phyloP scores from a whole-genome alignment of 495 filamentous ascomycete species.

The Bryoglossum gracile region DNA sequence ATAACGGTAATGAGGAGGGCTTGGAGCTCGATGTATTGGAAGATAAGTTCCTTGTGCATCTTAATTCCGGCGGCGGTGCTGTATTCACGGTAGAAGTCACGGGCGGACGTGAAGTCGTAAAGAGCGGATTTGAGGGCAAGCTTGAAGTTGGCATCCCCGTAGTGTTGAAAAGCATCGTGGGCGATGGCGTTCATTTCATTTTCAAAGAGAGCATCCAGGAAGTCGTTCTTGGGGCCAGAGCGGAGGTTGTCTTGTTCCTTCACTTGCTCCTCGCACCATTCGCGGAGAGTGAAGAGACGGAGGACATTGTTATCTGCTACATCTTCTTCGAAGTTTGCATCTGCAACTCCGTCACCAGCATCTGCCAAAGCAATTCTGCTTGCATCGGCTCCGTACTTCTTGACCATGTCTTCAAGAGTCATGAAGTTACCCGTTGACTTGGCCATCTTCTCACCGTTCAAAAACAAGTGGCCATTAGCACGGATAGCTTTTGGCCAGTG shows the following conservation, averaged over 20 bases:
- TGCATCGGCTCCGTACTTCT: conserved; percentile 93
- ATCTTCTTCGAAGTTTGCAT: conserved; percentile 95
- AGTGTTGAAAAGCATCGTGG: conserved; percentile 64
- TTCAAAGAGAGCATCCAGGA: conserved; percentile 85
- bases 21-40: conserved; percentile 81
- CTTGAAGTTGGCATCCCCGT: conserved; percentile 78
- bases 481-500: conserved; percentile 82
- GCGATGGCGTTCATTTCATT: conserved; percentile 90
- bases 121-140: conserved; percentile 81
- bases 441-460: conserved; percentile 96
- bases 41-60: conserved; percentile 72
- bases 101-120: conserved; percentile 80
- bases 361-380: conserved; percentile 88
- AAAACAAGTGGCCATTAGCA: conserved; percentile 83
- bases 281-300: conserved; percentile 73
- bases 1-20: conserved; percentile 70
- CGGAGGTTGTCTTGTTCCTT: conserved; percentile 63
- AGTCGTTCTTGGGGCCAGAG: conserved; percentile 61
- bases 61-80: conserved; percentile 63
- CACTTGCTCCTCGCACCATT: conserved; percentile 84
- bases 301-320: conserved; percentile 89
- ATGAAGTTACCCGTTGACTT: conserved; percentile 96
- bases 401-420: conserved; percentile 75
- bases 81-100: conserved; percentile 86
- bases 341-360: conserved; percentile 87